These are phyloP conservation scores for Filosporella fistucella DNA, from an alignment of 495 filamentous ascomycete species.

Conservation along the genomic window DNA sequence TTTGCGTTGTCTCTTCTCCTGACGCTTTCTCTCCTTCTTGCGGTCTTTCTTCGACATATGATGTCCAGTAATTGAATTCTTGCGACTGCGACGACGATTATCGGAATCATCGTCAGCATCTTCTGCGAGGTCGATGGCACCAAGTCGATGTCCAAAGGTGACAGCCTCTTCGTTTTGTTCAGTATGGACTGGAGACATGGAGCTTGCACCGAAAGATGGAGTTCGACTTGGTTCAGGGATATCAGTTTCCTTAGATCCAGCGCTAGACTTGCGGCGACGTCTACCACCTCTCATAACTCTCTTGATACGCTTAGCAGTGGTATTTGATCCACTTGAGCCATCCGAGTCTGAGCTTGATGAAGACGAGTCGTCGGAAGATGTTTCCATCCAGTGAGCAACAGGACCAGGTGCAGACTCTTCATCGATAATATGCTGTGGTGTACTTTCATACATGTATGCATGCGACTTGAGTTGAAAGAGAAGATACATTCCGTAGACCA, in stretches of 20 bases:
- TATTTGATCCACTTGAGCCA: conserved; percentile 57
- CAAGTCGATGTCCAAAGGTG: conserved; percentile 9
- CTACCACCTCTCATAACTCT: conserved; percentile 53
- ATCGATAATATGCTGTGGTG: conserved; percentile 83
- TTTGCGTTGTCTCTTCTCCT: conserved; percentile 34
- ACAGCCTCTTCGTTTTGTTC: conserved; percentile 7
- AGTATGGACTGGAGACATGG: conserved; percentile 4
- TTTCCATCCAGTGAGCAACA: conserved; percentile 72
- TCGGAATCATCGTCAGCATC: conserved; percentile 21
- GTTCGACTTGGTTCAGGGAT: conserved; percentile 7
- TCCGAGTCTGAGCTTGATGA: conserved; percentile 65
- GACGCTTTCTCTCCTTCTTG: conserved; percentile 26
- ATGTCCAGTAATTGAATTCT: conserved; percentile 11
- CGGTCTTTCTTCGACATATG: conserved; percentile 23
- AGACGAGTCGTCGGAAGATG: conserved; percentile 57
- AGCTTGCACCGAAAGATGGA: conserved; percentile 13
- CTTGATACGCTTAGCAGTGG: conserved; percentile 62
- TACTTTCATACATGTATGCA: conserved; percentile 85
- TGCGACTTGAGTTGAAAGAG: conserved; percentile 91
- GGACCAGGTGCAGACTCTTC: conserved; percentile 83
- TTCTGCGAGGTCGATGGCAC: conserved; percentile 18
- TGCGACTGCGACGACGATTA: conserved; percentile 11
- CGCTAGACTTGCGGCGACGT: conserved; percentile 62
- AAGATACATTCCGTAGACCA: conserved; percentile 83
- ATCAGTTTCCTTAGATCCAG: conserved; percentile 54